Evolutionary conservation across 1,284 basidiomycete species (phyloP).

Genomic region (Pholiota adiposa): DNA sequence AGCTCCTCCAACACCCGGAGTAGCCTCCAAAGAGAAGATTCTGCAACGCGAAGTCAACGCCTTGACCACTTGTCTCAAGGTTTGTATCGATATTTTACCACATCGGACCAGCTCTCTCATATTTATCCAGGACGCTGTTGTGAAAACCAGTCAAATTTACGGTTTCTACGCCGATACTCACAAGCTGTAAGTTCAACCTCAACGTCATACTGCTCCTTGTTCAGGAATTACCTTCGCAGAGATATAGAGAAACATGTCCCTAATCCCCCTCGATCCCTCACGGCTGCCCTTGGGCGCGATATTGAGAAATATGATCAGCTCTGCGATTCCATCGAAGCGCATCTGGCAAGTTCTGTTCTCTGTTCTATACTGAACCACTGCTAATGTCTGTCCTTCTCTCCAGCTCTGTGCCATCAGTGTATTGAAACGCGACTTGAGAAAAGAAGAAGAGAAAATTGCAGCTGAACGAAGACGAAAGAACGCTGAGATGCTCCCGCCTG

Average conservation of each 20-base stretch:
- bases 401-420: conserved; percentile 73
- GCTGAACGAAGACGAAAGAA: conserved; percentile 46
- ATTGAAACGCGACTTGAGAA: conserved; percentile 65
- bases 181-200: conserved; percentile 51
- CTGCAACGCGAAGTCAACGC: conserved; percentile 67
- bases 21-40: conserved; percentile 40
- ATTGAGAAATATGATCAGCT: conserved; percentile 78
- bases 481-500: conserved; percentile 27
- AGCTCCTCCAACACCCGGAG: conserved; percentile 40
- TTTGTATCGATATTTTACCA: conserved; percentile 24
- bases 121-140: conserved; percentile 55
- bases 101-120: background rate
- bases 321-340: conserved; percentile 74
- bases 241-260: conserved; percentile 60
- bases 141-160: conserved; percentile 73
- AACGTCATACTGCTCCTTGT: background rate
- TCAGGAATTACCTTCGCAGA: conserved; percentile 33
- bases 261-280: conserved; percentile 66
- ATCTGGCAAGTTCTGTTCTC: conserved; percentile 52
- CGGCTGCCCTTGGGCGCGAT: conserved; percentile 66
- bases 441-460: conserved; percentile 59
- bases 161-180: conserved; percentile 66
- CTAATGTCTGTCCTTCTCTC: background rate
- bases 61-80: conserved; percentile 60
- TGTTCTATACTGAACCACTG: background rate